Evolutionary conservation across 2,329 filamentous ascomycete species (phyloP), one percentile per base, ranked within the genome.

Genomic region (Phialophora chinensis): DNA sequence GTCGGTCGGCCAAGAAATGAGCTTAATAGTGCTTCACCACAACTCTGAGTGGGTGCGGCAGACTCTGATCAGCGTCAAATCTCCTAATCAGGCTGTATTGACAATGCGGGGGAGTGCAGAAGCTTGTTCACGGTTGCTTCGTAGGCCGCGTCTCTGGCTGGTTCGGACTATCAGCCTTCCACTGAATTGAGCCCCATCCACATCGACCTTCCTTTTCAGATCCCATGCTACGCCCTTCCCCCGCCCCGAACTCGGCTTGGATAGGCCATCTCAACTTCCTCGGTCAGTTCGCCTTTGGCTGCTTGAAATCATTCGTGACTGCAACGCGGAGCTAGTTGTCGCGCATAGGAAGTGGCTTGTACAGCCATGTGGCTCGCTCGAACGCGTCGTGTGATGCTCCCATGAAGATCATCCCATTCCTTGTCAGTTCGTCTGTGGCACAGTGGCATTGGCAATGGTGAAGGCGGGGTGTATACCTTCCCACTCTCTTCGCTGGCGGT

Each of bases 111-210:
- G 59, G 20, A 61, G 6, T 5, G 42, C 27, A 47, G 31, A 20
- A 57, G 33, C 35, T 58, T 23, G 31, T 38, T 58, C 55, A 25
- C 10, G 35, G 55, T 42, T 42, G 31, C n/a, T 23, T 23, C 29
- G 14, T 25, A 38, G n/a, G 23, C 17, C 25, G 57, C 57, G 23
- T 50, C 7, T 31, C 47, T 38, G 59, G 29, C 59, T 61, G 59
- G 59, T 20, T 33, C 47, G 59, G 59, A 52, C 33, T 11, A 33
- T 42, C 31, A 61, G 44, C 59, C 59, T 61, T 61, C 59, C 59
- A 61, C 49, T 42, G 47, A 53, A n/a, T 17, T 12, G n/a, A 17
- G 31, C 10, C 20, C 20, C 47, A 1, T 60, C 38, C 58, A 60
- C 8, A 38, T 38, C 47, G n/a, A 61, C 47, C 23, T 52, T 29